Evolutionary conservation across 106 monocot genomes (phyloP), one percentile per base, ranked within the genome.

Genomic region (Acorus gramineus): DNA sequence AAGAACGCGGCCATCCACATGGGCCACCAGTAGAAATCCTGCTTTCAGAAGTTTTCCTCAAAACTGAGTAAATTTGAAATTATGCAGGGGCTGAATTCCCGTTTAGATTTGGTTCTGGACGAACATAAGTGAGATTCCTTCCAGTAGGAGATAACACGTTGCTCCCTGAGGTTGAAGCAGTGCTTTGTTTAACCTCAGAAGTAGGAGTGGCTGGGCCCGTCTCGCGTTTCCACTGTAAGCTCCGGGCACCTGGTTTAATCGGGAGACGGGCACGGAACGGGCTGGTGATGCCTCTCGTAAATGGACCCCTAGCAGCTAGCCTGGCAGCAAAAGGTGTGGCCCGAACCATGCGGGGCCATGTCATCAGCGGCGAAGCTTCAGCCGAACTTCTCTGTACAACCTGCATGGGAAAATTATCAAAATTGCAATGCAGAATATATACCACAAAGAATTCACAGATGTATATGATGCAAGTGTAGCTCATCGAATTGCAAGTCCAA

Each of bases 211-310:
- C 13, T 4, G 78, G 53, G 42, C 28, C 28, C 28, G 67, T 11
- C 3, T 79, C 93, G 57, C 94, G 86, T 64, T 82, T 95, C 95
- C 95, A 95, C 70, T 95, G 90, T 61, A 96, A 68, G 58, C 96
- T 96, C 59, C 91, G 67, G 4, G 86, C 78, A 51, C 87, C 87
- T 51, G 69, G 69, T 76, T 89, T 91, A 8, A 91, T 50, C 5
- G 85, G 71, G 9, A 79, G 74, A 44, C 85, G 87, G 2, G 64
- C 73, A 59, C 89, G 61, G 46, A 83, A 86, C 46, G 76, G 71
- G 45, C 83, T 71, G 14, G 66, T 51, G 9, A 71, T 42, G 13
- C 71, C 78, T 69, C 89, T 81, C 42, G 87, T 49, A 69, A 73
- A 87, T 58, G 82, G 64, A 13, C 76, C 28, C 43, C 87, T 82